Evolutionary conservation across 2,329 filamentous ascomycete species (phyloP), one percentile per base, ranked within the genome.

Genomic region (Seiridium unicorne): DNA sequence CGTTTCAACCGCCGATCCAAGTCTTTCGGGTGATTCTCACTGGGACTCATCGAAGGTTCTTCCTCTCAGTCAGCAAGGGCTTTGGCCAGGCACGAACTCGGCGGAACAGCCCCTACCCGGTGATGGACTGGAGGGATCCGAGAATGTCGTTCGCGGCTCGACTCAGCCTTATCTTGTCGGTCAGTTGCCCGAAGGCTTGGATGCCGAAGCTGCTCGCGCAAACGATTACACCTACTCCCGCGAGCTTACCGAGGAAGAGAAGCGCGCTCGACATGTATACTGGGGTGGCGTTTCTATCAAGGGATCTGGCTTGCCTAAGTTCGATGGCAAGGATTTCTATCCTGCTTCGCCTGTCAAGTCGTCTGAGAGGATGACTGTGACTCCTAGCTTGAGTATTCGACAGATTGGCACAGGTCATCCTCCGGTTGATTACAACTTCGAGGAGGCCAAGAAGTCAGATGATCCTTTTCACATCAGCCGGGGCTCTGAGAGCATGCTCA

Each of bases 291-390:
- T 82, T 13, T 79, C 84, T 47, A 77, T 73, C 36, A 78, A 80
- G 63, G 76, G 81, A 54, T 77, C 75, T 40, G 83, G 84, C 2
- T 73, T 88, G 46, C 85, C 86, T 40, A 88, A 85, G 69, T 89
- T 86, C 65, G 85, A 89, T 64, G 85, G 86, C 32, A 87, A 85
- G 69, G 80, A 88, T 68, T 88, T 88, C 65, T 88, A 87, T 62
- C 83, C 81, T 36, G 74, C 83, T 3, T 87, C 85, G 0, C 83
- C 84, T 1, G 69, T 72, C 62, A 84, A 82, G 67, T 66, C 57
- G 7, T 40, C 18, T 13, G 48, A 18, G 35, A 61, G 48, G 18
- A 31, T 44, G 9, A 60, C 54, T 26, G 9, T 31, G 36, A 11
- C 57, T 13, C 8, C 26, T 38, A 60, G 55, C 26, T 49, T 18